Base-by-base conservation (phyloP, 441 rosid species). In the Jatropha podagrica region DNA sequence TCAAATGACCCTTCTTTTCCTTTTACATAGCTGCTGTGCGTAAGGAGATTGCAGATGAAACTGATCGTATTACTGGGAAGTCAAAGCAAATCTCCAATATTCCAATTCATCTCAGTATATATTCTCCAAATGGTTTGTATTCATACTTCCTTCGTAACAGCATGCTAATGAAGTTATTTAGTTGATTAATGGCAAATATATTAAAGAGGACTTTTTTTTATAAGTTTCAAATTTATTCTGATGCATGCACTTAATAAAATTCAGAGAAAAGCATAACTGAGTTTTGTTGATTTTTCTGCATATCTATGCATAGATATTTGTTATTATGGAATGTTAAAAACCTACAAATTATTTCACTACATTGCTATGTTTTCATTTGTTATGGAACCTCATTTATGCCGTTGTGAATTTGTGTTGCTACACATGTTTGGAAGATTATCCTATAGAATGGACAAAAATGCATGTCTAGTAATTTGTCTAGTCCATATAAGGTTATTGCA, bases 71-170 rank as follows among this genome's bases (percentile, higher is more conserved):
- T 78, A 93, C 98, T 72, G 98, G 97, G 78, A 92, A 90, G 82
- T 49, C 95, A 48, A 93, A 96, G 83, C 95, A 92, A 69, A 95
- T 95, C 79, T 96, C 99, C 59, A 92, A 93, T 80, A 68, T 91
- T 81, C 99, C 99, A 37, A 96, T 96, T 78, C 99, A 96, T 41
- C 88, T 96, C 64, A 96, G 99, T 81, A 89, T 96, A 75, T 96
- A 93, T 81, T 96, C 98, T 76, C 96, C 99, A 74, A 87, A 91
- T 72, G 97, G 99, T 95, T 69, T 69, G 92, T 86, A 76, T 71
- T 64, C 74, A 20, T 41, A 52, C 51, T 42, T 65, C 68, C 56
- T 64, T 76, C 54, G 55, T 40, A 27, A 60, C 20, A 26, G 17
- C 58, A 56, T 55, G 65, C 38, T 69, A 10, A 54, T 67, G 75